A percentile compares a stretch with the other conserved stretches of the same genome.
phyloP scores from a whole-genome alignment of 1,284 basidiomycete species.

The Ustilago esculenta region DNA sequence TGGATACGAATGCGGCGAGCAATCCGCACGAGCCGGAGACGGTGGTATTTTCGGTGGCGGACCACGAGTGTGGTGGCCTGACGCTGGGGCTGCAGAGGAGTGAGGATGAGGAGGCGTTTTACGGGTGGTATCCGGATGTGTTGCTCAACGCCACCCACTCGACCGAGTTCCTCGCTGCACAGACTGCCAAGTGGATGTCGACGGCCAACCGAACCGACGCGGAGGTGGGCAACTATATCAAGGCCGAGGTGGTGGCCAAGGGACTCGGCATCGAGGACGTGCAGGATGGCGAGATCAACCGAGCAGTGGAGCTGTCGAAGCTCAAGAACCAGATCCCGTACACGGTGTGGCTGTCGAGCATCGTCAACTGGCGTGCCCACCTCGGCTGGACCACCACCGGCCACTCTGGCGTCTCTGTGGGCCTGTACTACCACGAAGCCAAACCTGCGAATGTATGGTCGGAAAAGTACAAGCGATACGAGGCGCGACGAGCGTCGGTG shows the following conservation, averaged over 20 bases:
- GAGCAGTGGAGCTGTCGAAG: conserved; percentile 42
- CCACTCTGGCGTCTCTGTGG: conserved; percentile 52
- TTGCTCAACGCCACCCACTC: conserved; percentile 59
- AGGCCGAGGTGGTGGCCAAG: conserved; percentile 36
- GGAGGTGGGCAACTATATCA: conserved; percentile 51
- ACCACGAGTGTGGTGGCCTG: conserved; percentile 65
- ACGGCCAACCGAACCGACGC: conserved; percentile 52
- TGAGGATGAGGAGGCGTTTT: conserved; percentile 46
- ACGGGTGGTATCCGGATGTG: conserved; percentile 60
- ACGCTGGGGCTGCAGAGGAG: conserved; percentile 50
- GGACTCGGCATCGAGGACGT: conserved; percentile 49
- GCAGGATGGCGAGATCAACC: conserved; percentile 47
- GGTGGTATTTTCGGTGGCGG: conserved; percentile 58
- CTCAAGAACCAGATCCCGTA: conserved; percentile 40
- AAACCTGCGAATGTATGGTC: conserved; percentile 19
- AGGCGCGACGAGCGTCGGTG: conserved; percentile 17
- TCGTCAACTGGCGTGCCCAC: conserved; percentile 58
- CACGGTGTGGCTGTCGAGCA: conserved; percentile 41
- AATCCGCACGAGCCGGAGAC: conserved; percentile 47
- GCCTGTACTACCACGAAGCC: conserved; percentile 52
- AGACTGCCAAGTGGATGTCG: conserved; percentile 46
- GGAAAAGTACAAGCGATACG: conserved; percentile 30
- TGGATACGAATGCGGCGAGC: conserved; percentile 42
- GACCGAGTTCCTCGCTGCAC: conserved; percentile 56
- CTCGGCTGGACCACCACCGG: conserved; percentile 55